Base-by-base conservation (phyloP, 2,329 filamentous ascomycete species). In the Curvularia sp. region DNA sequence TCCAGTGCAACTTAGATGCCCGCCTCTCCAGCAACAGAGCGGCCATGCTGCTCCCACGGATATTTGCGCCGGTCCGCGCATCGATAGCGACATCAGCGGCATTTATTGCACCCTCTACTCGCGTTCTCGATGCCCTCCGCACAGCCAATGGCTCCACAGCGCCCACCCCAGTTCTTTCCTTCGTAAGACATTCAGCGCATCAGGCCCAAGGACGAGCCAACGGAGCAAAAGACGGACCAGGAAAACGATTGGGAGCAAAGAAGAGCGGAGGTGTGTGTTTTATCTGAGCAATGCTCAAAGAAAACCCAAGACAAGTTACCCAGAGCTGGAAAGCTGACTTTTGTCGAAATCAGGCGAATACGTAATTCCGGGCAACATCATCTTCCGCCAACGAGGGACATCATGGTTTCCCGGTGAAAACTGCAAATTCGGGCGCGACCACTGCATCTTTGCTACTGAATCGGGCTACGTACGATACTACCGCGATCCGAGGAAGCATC, bases 401-500 rank as follows among this genome's bases (percentile, higher is more conserved):
- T 86, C 89, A 72, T 99, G 95, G 95, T 94, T 89, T 77, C 90
- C 95, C 0, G 95, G 95, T 71, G 95, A 98, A 77, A 98, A 99
- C 80, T 92, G 91, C 78, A 91, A 89, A 70, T 94, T 98, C 83
- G 95, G 95, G 50, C 90, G 95, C 61, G 93, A 99, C 78, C 95
- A 98, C 82, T 98, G 94, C 50, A 96, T 99, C 75, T 96, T 91
- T 79, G 88, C 95, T 53, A 89, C 88, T 59, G 86, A 90, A 55
- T 84, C 89, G 3, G 95, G 95, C 64, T 99, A 96, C 79, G 95
- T 99, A 60, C 93, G 95, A 70, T 99, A 97, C 85, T 99, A 99
- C 84, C 88, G 89, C 74, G 94, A 99, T 75, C 93, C 93, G 0
- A 79, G 84, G 31, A 85, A 83, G 58, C 92, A 98, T 78, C 91